Conservation (phyloP, 495 filamentous ascomycete species). For the Rostrohypoxylon terebratum region DNA sequence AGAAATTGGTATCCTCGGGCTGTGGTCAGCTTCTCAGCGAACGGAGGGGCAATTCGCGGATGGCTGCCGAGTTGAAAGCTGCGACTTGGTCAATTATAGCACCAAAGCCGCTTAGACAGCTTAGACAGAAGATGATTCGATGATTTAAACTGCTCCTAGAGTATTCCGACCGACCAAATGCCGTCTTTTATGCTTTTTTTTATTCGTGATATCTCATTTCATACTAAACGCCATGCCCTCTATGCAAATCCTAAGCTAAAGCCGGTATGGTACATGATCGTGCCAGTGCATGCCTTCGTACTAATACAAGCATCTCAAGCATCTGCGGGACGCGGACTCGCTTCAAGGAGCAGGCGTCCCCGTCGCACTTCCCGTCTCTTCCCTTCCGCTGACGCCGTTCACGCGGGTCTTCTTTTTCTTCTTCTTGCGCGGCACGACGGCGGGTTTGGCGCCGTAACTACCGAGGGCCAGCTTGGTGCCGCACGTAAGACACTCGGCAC, state of each 20-base stretch:
- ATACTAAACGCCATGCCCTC: conserved; percentile 10
- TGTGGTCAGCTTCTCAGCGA: not conserved
- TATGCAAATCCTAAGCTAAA: conserved; percentile 21
- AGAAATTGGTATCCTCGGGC: not conserved
- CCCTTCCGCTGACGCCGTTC: conserved; percentile 49
- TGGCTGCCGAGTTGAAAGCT: conserved; percentile 1
- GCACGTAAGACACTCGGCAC: conserved; percentile 87
- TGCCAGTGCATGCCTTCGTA: not conserved
- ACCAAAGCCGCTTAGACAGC: conserved; percentile 5
- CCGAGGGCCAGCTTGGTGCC: conserved; percentile 82
- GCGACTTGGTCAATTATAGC: not conserved
- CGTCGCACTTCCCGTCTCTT: conserved; percentile 57
- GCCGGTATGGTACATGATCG: conserved; percentile 17
- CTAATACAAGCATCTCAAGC: not conserved
- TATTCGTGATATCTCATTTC: conserved; percentile 19
- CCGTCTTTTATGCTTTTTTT: conserved; percentile 15
- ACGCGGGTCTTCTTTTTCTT: conserved; percentile 69
- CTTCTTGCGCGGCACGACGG: conserved; percentile 79
- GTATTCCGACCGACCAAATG: not conserved
- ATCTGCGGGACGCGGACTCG: not conserved
- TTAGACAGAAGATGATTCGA: conserved; percentile 34
- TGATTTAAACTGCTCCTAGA: conserved; percentile 25
- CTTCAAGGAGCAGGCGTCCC: conserved; percentile 51
- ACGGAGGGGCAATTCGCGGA: conserved; percentile 2
- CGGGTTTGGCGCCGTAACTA: conserved; percentile 78